Evolutionary conservation across 2,329 filamentous ascomycete species (phyloP), one percentile per base, ranked within the genome.

Genomic region (Colletotrichum sp.): DNA sequence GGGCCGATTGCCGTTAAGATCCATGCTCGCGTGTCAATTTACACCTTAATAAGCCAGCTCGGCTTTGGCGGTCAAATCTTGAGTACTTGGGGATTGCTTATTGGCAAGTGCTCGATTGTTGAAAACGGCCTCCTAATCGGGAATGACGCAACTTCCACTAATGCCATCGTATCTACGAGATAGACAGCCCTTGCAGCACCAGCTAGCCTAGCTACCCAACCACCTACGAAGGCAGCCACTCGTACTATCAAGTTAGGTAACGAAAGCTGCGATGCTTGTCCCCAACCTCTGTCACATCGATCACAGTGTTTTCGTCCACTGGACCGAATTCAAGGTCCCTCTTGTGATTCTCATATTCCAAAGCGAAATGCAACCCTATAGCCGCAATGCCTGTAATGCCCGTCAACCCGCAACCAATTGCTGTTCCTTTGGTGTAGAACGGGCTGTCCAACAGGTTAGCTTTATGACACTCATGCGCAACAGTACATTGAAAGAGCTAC

Each of bases 341-440:
- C 21, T 68, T 66, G 24, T 63, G 65, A 36, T 79, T 79, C 73
- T 79, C 78, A n/a, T 39, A 18, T n/a, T 73, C 61, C 14, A 79
- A 64, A 18, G 24, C 18, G 43, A 79, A 63, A 30, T 78, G 74
- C 63, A 78, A 67, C 34, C 69, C 66, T 18, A 79, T 71, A 14
- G 77, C 64, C 3, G 76, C n/a, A 7, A 79, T 16, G 9, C 76
- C 59, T 9, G 77, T 77, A 10, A 76, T 24, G 10, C 74, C 76
- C 12, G 74, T 75, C n/a, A 79, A 68, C 3, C 71, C 78, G 57
- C 78, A 79, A 14, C 78, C 78, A 26, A 78, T 74, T 55, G 78
- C 76, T 26, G 76, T 77, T 18, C 78, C 78, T 64, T 61, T 72
- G 16, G 67, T 70, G 52, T 78, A 79, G n/a, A 74, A 77, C 14